Evolutionary conservation across 2,329 filamentous ascomycete genomes (phyloP).

Genomic region (Sclerotiophoma versabilis): DNA sequence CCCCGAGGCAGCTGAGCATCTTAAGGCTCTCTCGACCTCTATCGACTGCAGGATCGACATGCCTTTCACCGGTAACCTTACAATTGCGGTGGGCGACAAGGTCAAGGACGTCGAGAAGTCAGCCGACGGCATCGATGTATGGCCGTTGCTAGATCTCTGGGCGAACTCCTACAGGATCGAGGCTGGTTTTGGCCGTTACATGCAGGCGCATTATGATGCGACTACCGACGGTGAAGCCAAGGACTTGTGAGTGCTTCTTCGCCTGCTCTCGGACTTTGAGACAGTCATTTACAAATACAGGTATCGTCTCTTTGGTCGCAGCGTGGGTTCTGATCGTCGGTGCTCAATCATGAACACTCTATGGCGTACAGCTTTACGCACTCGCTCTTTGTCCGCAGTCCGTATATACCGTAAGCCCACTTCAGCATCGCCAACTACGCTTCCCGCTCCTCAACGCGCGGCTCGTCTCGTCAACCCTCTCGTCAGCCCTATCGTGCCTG

Average conservation of each 20-base stretch:
- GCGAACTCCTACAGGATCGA: conserved; percentile 39
- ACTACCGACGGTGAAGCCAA: conserved; percentile 41
- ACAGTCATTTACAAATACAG: conserved; percentile 11
- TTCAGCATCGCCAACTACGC: background rate
- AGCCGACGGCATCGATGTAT: conserved; percentile 28
- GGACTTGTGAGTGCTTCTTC: conserved; percentile 32
- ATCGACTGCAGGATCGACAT: conserved; percentile 18
- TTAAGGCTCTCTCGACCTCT: conserved; percentile 6
- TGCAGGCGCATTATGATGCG: conserved; percentile 19
- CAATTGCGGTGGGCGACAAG: conserved; percentile 33
- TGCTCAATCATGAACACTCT: conserved; percentile 31
- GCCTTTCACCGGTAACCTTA: conserved; percentile 36
- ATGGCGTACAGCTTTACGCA: conserved; percentile 36
- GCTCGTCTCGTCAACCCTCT: background rate
- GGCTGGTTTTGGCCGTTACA: conserved; percentile 40
- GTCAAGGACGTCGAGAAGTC: conserved; percentile 19
- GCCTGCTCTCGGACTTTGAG: too few species aligned
- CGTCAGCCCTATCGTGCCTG: background rate
- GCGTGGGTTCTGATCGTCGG: conserved; percentile 26
- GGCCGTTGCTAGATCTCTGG: conserved; percentile 37
- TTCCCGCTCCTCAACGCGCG: background rate
- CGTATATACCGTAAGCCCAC: conserved; percentile 28
- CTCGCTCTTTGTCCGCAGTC: conserved; percentile 27
- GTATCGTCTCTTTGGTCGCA: conserved; percentile 41
- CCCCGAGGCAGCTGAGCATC: background rate